Evolutionary conservation across 2,329 filamentous ascomycete genomes (phyloP).

Genomic region (Colletotrichum euphorbiae): DNA sequence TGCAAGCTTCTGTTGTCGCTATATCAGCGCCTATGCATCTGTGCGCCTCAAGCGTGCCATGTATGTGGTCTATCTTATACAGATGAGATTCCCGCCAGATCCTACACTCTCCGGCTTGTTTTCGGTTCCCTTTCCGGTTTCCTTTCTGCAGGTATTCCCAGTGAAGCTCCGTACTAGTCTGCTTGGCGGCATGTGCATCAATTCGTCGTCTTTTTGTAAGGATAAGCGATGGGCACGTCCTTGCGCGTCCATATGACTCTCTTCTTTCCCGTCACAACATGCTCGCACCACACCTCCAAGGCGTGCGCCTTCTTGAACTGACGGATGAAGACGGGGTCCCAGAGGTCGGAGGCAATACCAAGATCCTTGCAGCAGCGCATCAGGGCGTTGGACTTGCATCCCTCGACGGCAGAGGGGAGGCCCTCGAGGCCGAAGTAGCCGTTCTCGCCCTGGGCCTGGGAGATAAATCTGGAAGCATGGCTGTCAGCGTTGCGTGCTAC

Average conservation of each 20-base stretch:
- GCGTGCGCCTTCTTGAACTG: constrained; percentile 81
- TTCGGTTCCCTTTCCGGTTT: background rate
- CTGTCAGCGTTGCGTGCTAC: background rate
- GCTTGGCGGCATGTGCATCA: no score
- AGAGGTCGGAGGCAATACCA: constrained; percentile 92
- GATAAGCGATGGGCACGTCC: constrained; percentile 78
- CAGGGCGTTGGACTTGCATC: constrained; percentile 96
- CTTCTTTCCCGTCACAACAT: constrained; percentile 87
- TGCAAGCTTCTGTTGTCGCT: constrained; percentile 3
- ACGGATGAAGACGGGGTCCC: constrained; percentile 93
- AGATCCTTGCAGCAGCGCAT: constrained; percentile 99
- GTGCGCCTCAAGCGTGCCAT: background rate
- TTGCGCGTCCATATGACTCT: constrained; percentile 89
- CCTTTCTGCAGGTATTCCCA: background rate
- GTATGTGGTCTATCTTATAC: constrained; percentile 14
- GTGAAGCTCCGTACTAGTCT: no score
- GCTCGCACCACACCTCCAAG: constrained; percentile 90
- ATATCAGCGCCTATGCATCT: constrained; percentile 15
- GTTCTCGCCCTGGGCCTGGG: constrained; percentile 93
- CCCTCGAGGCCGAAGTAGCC: constrained; percentile 91
- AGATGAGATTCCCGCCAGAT: constrained; percentile 19
- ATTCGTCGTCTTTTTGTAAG: constrained; percentile 57
- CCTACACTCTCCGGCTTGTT: background rate
- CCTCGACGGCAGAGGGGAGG: constrained; percentile 94
- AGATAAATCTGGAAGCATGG: constrained; percentile 76